Percentiles rank a stretch among this genome's conserved stretches.
These are phyloP conservation scores for Venturia effusa DNA, from an alignment of 2,329 filamentous ascomycete species.

Conservation along the genomic window DNA sequence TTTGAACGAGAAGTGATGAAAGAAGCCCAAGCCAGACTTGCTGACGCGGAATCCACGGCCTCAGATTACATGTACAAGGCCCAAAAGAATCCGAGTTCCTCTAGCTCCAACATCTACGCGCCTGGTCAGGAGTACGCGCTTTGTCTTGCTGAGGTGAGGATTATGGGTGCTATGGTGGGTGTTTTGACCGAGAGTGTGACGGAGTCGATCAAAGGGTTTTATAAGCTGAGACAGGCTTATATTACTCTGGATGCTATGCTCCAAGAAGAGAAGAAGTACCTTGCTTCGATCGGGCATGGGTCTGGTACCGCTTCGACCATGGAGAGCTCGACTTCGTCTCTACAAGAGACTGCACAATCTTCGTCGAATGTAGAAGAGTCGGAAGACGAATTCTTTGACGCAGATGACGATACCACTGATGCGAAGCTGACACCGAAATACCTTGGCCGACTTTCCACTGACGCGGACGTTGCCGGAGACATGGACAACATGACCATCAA, in stretches of 20 bases:
- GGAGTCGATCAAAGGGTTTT: conserved; percentile 83
- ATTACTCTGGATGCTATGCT: conserved; percentile 70
- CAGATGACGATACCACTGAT: neutral
- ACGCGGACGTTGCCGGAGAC: conserved; percentile 18
- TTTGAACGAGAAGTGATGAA: conserved; percentile 89
- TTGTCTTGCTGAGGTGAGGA: conserved; percentile 71
- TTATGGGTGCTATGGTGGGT: conserved; percentile 80
- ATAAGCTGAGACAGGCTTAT: conserved; percentile 83
- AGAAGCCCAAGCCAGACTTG: conserved; percentile 62
- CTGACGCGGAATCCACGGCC: conserved; percentile 64
- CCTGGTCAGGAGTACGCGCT: conserved; percentile 80
- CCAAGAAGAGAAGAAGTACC: conserved; percentile 56
- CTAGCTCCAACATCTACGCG: conserved; percentile 58
- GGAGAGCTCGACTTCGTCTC: conserved; percentile 3
- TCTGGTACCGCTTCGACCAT: neutral
- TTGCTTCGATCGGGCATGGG: conserved; percentile 25
- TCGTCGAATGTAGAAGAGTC: conserved; percentile 1
- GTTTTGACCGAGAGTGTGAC: conserved; percentile 89
- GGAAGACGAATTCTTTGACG: conserved; percentile 23
- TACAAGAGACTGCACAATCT: neutral
- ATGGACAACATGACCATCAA: conserved; percentile 20
- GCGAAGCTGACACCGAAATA: neutral
- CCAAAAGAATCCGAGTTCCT: conserved; percentile 49
- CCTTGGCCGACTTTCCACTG: conserved; percentile 7
- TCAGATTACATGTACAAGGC: conserved; percentile 67